Percentiles rank a stretch among this genome's conserved stretches.
Conservation (phyloP, 768 basidiomycete genomes). For the Cubamyces lactineus region DNA sequence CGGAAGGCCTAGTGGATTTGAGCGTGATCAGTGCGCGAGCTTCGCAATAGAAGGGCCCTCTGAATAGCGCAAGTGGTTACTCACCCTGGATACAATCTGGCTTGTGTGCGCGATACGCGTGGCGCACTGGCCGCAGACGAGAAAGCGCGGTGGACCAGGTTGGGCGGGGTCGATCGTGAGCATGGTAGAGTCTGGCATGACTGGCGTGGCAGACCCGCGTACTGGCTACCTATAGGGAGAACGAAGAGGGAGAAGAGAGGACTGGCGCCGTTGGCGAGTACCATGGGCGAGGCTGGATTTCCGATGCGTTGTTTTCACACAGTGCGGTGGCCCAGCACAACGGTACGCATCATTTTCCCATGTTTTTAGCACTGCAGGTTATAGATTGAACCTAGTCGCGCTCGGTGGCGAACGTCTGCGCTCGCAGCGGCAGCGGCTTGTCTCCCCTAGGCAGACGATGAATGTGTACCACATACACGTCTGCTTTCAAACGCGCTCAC, state of each 20-base stretch:
- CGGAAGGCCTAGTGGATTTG: slow-evolving; percentile 44
- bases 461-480: too few relatives aligned
- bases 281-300: slow-evolving; percentile 13
- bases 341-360: slow-evolving; percentile 22
- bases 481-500: too few relatives aligned
- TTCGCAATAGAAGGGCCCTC: background rate
- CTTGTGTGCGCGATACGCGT: slow-evolving; percentile 20
- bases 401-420: background rate
- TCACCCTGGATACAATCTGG: slow-evolving; percentile 27
- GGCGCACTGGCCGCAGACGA: slow-evolving; percentile 17
- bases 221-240: slow-evolving; percentile 1
- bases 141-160: slow-evolving; percentile 15
- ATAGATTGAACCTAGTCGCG: slow-evolving; percentile 2
- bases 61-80: slow-evolving; percentile 3
- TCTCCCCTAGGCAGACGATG: too few relatives aligned
- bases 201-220: background rate
- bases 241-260: background rate
- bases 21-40: background rate
- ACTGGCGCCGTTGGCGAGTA: slow-evolving; percentile 10
- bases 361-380: slow-evolving; percentile 1
- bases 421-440: too few relatives aligned
- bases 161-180: slow-evolving; percentile 5
- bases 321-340: slow-evolving; percentile 13
- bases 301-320: slow-evolving; percentile 14
- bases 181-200: slow-evolving; percentile 16